phyloP scores from a whole-genome alignment of 139 green algal species.

The Eudorina sp. region DNA sequence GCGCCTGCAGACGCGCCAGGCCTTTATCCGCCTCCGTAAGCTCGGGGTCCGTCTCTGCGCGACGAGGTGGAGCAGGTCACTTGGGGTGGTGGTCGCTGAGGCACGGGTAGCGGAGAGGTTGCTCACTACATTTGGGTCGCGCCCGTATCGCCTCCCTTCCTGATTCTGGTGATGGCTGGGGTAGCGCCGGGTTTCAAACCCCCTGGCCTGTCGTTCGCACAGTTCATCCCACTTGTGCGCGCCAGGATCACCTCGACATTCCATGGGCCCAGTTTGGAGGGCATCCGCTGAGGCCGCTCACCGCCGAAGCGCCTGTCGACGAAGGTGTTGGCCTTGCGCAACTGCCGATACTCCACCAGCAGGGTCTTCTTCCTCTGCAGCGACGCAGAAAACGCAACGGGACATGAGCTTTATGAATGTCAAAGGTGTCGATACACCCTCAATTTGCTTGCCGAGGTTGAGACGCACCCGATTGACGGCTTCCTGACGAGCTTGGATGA shows the following conservation, averaged over 20 bases:
- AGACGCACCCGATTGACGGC: constrained; percentile 64
- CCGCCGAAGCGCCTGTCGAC: constrained; percentile 94
- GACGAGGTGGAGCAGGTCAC: background rate
- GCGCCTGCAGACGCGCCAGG: constrained; percentile 86
- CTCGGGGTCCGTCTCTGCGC: constrained; percentile 82
- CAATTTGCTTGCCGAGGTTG: background rate
- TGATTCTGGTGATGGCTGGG: too few species aligned
- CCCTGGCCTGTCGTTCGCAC: too few species aligned
- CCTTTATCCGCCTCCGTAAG: constrained; percentile 88
- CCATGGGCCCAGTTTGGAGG: too few species aligned
- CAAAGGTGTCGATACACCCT: background rate
- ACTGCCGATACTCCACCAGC: constrained; percentile 92
- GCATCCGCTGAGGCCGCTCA: too few species aligned
- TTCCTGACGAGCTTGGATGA: constrained; percentile 64
- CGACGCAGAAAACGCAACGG: background rate
- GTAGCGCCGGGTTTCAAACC: too few species aligned
- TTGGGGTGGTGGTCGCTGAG: too few species aligned
- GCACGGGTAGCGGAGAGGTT: too few species aligned
- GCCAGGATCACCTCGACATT: too few species aligned
- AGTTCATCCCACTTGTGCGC: too few species aligned
- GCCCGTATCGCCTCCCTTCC: too few species aligned
- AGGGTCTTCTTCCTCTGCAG: constrained; percentile 91
- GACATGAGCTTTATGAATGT: too few species aligned
- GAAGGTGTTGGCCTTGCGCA: constrained; percentile 93
- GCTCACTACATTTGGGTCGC: too few species aligned